phyloP scores from a whole-genome alignment of 2,329 filamentous ascomycete species.

The Diaporthe velutina region DNA sequence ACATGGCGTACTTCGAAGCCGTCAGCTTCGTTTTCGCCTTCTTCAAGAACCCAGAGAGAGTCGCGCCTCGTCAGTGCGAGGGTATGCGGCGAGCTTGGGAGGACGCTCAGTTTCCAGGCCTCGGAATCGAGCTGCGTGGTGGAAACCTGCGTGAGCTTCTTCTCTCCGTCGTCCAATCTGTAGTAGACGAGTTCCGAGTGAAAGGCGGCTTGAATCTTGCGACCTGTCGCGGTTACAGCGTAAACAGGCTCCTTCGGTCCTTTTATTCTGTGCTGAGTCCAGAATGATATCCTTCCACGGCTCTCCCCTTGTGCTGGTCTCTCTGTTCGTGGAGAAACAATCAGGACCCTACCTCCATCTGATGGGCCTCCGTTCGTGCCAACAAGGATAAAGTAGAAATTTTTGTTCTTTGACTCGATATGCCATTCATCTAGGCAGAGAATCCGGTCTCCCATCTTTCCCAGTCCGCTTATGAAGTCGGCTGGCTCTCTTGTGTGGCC shows the following conservation, averaged over 20 bases:
- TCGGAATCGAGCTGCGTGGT: slow-evolving; percentile 65
- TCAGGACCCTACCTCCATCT: slow-evolving; percentile 63
- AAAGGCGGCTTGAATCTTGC: slow-evolving; percentile 34
- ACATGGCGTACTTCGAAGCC: slow-evolving; percentile 52
- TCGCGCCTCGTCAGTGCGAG: slow-evolving; percentile 66
- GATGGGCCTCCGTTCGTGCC: slow-evolving; percentile 56
- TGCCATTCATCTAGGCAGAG: slow-evolving; percentile 75
- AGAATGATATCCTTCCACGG: slow-evolving; percentile 60
- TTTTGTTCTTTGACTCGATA: slow-evolving; percentile 67
- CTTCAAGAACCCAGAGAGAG: slow-evolving; percentile 68
- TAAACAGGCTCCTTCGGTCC: slow-evolving; percentile 63
- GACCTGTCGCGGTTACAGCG: slow-evolving; percentile 53
- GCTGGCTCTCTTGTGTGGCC: slow-evolving; percentile 54
- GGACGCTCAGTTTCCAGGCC: slow-evolving; percentile 51
- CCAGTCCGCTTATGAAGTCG: slow-evolving; percentile 68
- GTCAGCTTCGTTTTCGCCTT: neutral
- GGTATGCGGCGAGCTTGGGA: slow-evolving; percentile 60
- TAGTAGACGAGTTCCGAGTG: slow-evolving; percentile 51
- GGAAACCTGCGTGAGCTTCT: slow-evolving; percentile 62
- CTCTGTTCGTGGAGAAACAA: slow-evolving; percentile 63
- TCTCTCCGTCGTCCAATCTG: slow-evolving; percentile 61
- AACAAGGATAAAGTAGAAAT: slow-evolving; percentile 74
- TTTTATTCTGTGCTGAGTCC: slow-evolving; percentile 64
- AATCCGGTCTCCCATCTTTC: slow-evolving; percentile 69
- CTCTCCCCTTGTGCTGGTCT: slow-evolving; percentile 43